Evolutionary conservation across 495 filamentous ascomycete genomes (phyloP), one percentile per base, ranked within the genome.

Genomic region (Astrothelium subdiscretum): DNA sequence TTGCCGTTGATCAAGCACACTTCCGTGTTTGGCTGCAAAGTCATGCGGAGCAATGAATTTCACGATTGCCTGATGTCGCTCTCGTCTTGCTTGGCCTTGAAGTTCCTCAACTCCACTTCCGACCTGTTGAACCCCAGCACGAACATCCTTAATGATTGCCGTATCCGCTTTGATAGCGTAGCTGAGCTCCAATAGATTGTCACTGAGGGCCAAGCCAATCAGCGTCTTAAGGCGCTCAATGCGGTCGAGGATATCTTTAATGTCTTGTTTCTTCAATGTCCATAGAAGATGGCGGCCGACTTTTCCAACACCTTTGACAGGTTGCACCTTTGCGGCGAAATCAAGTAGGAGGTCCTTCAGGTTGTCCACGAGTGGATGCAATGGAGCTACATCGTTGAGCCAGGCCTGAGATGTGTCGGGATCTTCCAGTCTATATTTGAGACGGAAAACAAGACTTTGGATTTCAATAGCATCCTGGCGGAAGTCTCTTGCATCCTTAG

Each of bases 401-500:
- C 48, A 54, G 48, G 48, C 48, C 20, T 27, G 12, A 20, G 48
- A 11, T 11, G 48, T 54, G 24, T 54, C 48, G 3, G 22, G 48
- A 20, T 54, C 48, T 15, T 54, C 24, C 8, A 54, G 24, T 11
- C 48, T 12, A 29, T 27, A 54, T 29, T 2, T 26, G 11, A 54
- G 24, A 29, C 48, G 48, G 48, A 20, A 27, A 3, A 29, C 24
- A 15, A 54, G 48, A 20, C 48, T 54, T 26, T 54, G 48, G 20
- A 54, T 54, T 24, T 54, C 48, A 15, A 54, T 20, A 2, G 48
- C 48, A 54, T 54, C 48, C 20, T 54, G 48, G 15, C 12, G 48
- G 48, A 54, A 54, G n/a, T 54, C 48, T 29, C 48, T 54, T 26
- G 48, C 48, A 54, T 54, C 48, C 15, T 54, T 54, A 24, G 48